phyloP scores from a whole-genome alignment of 2,329 filamentous ascomycete species.

The Colletotrichum falcatum region DNA sequence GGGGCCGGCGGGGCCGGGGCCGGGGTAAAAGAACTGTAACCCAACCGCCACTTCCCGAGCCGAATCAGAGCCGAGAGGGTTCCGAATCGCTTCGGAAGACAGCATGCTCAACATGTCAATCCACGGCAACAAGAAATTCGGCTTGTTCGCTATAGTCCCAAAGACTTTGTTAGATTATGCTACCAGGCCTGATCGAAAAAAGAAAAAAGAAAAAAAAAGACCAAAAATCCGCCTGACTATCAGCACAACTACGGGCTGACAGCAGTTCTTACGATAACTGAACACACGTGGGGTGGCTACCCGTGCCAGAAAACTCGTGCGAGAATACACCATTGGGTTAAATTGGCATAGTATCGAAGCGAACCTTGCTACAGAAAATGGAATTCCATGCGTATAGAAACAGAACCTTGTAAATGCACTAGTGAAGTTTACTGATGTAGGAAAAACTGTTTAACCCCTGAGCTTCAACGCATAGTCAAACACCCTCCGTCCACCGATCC shows the following conservation, averaged over 20 bases:
- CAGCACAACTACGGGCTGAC: not conserved
- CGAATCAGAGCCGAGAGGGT: constrained; percentile 17
- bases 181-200: no score
- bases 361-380: not conserved
- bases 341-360: not conserved
- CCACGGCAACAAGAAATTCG: not conserved
- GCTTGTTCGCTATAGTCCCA: no score
- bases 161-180: no score
- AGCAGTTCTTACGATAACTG: not conserved
- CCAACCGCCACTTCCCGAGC: constrained; percentile 32
- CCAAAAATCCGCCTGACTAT: no score
- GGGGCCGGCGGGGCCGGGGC: constrained; percentile 33
- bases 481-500: constrained; percentile 33
- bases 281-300: no score
- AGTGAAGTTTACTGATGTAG: not conserved
- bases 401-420: not conserved
- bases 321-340: not conserved
- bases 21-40: not conserved
- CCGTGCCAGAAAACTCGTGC: not conserved
- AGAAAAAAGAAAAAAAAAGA: no score
- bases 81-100: not conserved
- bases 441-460: not conserved
- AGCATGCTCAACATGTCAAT: not conserved
- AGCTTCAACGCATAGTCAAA: constrained; percentile 34
- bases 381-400: not conserved